Conservation (phyloP, 164 flowering plant species). For the Vitis rotundifolia region DNA sequence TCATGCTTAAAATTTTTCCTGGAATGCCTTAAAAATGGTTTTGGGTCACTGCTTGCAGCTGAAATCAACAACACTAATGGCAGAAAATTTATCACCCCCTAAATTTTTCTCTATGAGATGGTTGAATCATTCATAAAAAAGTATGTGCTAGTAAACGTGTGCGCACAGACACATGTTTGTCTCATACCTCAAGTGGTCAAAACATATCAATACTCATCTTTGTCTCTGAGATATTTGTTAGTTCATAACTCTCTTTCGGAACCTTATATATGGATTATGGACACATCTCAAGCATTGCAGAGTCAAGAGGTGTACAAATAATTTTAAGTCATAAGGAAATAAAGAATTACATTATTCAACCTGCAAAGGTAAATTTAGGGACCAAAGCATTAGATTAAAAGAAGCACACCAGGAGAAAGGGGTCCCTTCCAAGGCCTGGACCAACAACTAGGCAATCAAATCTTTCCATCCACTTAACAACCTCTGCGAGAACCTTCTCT, state of each 20-base stretch:
- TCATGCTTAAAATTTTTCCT: too few relatives aligned
- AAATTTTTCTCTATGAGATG: neutral
- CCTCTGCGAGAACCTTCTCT: conserved; percentile 66
- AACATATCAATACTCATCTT: neutral
- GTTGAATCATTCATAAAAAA: neutral
- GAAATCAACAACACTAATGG: neutral
- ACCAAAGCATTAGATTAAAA: conserved; percentile 3
- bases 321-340: neutral
- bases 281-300: neutral
- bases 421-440: conserved; percentile 98
- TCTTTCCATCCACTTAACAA: conserved; percentile 96
- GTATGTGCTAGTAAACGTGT: neutral
- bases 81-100: neutral
- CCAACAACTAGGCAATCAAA: conserved; percentile 97
- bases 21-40: neutral
- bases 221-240: neutral
- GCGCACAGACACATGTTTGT: neutral
- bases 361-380: neutral
- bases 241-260: neutral
- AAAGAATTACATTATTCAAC: neutral
- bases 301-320: neutral
- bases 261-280: neutral
- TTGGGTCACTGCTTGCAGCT: too few relatives aligned
- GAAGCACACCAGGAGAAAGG: conserved; percentile 79
- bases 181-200: neutral